Evolutionary conservation across 495 filamentous ascomycete species (phyloP), one percentile per base, ranked within the genome.

Genomic region (Daldinia loculata): DNA sequence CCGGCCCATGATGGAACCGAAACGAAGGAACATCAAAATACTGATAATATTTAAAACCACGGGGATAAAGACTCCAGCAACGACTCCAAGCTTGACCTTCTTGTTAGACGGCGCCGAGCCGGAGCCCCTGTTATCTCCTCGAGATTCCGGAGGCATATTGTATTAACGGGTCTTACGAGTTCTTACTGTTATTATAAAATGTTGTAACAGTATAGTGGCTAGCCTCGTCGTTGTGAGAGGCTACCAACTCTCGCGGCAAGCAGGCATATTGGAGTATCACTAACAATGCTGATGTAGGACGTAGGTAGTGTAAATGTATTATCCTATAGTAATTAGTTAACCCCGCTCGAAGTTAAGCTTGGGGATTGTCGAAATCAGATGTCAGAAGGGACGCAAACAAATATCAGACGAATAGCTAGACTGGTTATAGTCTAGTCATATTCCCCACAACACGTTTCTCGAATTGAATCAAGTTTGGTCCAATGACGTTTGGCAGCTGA

Each of bases 11-110:
- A 94, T 91, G 63, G 91, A 89, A 5, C 91, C 91, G 74, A 94
- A 94, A 29, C 92, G 85, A 77, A 94, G 82, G 80, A 97, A 97
- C 93, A 96, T 95, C 45, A 97, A 87, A 82, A 97, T 97, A 69
- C 92, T 95, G 53, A 96, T 80, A n/a, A 96, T 92, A 79, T 96
- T 97, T 71, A 95, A 80, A 52, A 88, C 93, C 6, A 92, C 93
- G 24, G 93, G 93, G 22, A 95, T 90, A 76, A 94, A 97, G 41
- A 95, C 93, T 7, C 92, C 92, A 9, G 91, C 90, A 74, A 92
- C 89, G 3, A 88, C 88, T 15, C 91, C 90, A 59, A 94, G 84
- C 76, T 93, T 94, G 65, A 82, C 62, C 52, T 78, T 78, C 74
- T 78, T 83, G 67, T 56, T 66, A 11, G 71, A 24, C 24, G 69